Evolutionary conservation across 139 green algal genomes (phyloP).

Genomic region (Chlamydomonas schloesseri): DNA sequence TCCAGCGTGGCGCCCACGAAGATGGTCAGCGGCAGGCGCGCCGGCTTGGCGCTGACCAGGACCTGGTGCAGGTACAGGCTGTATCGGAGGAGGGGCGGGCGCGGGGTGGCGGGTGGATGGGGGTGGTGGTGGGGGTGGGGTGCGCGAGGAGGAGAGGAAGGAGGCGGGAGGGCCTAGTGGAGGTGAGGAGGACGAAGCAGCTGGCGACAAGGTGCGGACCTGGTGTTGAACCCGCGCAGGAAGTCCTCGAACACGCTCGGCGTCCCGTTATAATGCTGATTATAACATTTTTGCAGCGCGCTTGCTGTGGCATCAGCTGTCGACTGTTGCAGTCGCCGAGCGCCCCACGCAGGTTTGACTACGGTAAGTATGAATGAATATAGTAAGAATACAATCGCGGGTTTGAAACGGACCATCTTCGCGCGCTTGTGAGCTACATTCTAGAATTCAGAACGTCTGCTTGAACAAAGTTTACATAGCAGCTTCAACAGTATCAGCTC

Average conservation of each 20-base stretch:
- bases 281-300: slow-evolving; percentile 9
- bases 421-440: no score
- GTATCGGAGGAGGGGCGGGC: background rate
- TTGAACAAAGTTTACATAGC: no score
- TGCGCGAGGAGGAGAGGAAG: no score
- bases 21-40: slow-evolving; percentile 50
- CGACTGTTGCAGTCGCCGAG: background rate
- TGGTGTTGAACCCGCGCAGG: slow-evolving; percentile 21
- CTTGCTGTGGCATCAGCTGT: slow-evolving; percentile 1
- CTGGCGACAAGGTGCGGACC: slow-evolving; percentile 5
- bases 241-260: slow-evolving; percentile 31
- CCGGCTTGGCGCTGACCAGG: slow-evolving; percentile 32
- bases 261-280: slow-evolving; percentile 21
- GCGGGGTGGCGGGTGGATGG: no score
- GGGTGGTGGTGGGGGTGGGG: background rate
- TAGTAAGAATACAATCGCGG: no score
- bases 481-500: no score
- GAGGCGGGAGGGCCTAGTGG: no score
- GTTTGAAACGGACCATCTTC: no score
- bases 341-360: no score
- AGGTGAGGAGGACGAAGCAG: background rate
- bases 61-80: slow-evolving; percentile 57
- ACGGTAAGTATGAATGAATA: no score
- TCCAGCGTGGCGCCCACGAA: slow-evolving; percentile 52
- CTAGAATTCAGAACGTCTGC: no score